Evolutionary conservation across 2,329 filamentous ascomycete species (phyloP), one percentile per base, ranked within the genome.

Genomic region (Colletotrichum sublineola): DNA sequence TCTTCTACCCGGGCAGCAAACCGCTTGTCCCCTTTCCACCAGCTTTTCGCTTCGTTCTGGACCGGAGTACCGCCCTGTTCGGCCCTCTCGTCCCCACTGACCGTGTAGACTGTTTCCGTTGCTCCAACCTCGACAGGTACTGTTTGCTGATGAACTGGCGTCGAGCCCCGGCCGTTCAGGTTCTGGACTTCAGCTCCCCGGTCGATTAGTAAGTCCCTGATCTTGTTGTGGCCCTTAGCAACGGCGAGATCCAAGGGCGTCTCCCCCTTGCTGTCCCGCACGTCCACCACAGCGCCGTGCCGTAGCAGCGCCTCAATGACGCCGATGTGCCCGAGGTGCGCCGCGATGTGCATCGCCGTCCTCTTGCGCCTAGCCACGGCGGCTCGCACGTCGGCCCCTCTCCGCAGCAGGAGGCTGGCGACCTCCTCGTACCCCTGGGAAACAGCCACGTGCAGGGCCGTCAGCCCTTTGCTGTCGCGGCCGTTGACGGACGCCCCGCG

Each of bases 1-100:
- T 42, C 56, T 6, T 58, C 38, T 6, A 58, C 56, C 6, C n/a
- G 56, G 7, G 56, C 56, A n/a, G 56, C 38, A 29, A 58, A 42
- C 56, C 56, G n/a, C 18, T 18, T 58, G 36, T 58, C 14, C 6
- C 56, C n/a, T 29, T 57, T 40, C 55, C 55, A 57, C 55, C 55
- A 40, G 36, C n/a, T 40, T 6, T 40, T 38, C 12, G 6, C 36
- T 18, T 57, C 36, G 15, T 38, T 15, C 36, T 29, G 33, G 36
- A 18, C 9, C 3, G 55, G 55, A 5, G 33, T 24, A 3, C 36
- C n/a, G 33, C 9, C 18, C 5, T 5, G 9, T 15, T 3, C 20
- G 33, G 2, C 31, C 20, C 9, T 24, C 33, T 57, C 53, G 3
- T 11, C 53, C 11, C 15, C 20, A 15, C n/a, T 11, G 20, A 24